Base-by-base conservation (phyloP, 352 stramenopile genomes). In the Phytophthora agathidicida region DNA sequence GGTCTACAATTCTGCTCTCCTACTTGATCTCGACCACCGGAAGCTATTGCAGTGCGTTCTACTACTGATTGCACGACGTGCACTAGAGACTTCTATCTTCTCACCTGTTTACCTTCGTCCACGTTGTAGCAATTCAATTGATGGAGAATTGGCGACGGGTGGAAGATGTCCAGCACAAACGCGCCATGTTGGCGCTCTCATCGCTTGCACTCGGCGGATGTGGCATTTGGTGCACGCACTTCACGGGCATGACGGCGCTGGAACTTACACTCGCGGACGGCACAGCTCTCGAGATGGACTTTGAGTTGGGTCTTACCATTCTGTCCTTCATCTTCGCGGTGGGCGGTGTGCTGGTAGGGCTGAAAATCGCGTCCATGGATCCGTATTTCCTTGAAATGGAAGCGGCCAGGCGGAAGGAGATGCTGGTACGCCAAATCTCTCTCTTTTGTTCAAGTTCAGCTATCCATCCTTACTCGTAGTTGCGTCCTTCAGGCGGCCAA, bases 141-240 rank as follows among this genome's bases (percentile, higher is more conserved):
- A 88, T 88, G 78, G 78, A 88, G 39, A 80, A 86, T 41, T 89
- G 79, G 79, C 79, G 76, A 8, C 42, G 26, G 46, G 23, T 68
- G 54, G 52, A 71, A 48, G 33, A 51, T 14, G 22, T 55, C 16
- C 6, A 31, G 36, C 39, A 65, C 19, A 87, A 86, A 49, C 54
- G 63, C 16, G 2, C 68, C 6, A 61, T 89, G 55, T 57, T 89
- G 2, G 10, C 57, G 6, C 36, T 83, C 0, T 78, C 80, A 8
- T 43, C 75, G 0, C 42, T 85, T 23, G 53, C 69, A 2, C 43
- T 89, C 5, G 77, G 80, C 16, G 80, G 77, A 5, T 85, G 75
- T 28, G 77, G 75, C 8, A 88, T 90, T 30, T 90, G 77, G 80
- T 70, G 63, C 58, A 88, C 75, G 45, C 80, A 90, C 23, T 88